Base-by-base conservation (phyloP, 495 filamentous ascomycete species). In the Penicillium waksmanii region DNA sequence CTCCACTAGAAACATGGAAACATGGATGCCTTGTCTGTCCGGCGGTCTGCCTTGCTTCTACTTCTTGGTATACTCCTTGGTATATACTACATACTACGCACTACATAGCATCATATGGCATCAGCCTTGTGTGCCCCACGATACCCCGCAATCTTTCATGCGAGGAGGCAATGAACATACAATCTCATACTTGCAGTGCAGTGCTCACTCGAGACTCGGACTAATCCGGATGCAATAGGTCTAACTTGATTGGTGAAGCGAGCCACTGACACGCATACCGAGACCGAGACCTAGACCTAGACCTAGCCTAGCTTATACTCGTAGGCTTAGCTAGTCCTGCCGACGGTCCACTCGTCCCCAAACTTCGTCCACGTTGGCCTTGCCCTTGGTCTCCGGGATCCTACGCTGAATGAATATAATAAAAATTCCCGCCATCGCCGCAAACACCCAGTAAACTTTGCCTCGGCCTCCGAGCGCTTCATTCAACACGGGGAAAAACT, bases 401-500 rank as follows among this genome's bases (percentile, higher is more conserved):
- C 77, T 82, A 73, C 78, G 80, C 21, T 78, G 75, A 21, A 95
- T 86, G 66, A 96, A 93, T 1, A 71, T 35, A 0, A 84, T 87
- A 54, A 87, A 84, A 17, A 91, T 44, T 3, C 77, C 76, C 0
- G 91, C 91, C 60, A 95, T 77, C 1, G 66, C 88, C 0, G 92
- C 87, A 70, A 97, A 97, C 12, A 96, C 77, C 76, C 92, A 96
- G 69, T 93, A 97, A 0, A 93, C 89, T 80, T 86, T 89, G 0
- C 93, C 93, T 5, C 86, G 83, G 1, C 87, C 89, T 1, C 87
- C 88, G 52, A 97, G 72, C 0, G 79, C 81, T 58, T 85, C 78
- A 64, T 96, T 95, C 57, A 95, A 75, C 43, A 96, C 81, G 0
- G 93, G 93, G 81, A 97, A 97, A 72, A 96, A 94, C 66, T 95